A percentile compares a stretch with the other conserved stretches of the same genome.
Evolutionary conservation across 129 eudicot species (phyloP).

Genomic region (Lactuca sativa): DNA sequence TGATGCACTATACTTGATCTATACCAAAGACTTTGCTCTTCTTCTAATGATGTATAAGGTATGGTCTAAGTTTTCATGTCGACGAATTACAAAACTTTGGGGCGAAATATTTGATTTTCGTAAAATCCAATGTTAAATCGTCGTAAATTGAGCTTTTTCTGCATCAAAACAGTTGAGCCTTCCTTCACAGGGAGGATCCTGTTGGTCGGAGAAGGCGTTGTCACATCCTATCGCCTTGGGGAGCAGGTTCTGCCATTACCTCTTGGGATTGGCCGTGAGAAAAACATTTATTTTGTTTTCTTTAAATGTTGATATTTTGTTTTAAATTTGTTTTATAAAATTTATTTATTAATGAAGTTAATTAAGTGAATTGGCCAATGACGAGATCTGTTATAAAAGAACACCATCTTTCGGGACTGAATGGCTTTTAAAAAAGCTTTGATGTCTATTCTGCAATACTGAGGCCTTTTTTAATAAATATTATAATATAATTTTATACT

Average conservation of each 20-base stretch:
- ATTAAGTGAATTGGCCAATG: conserved; percentile 2
- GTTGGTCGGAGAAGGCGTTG: conserved; percentile 2
- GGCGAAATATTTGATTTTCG: conserved; percentile 14
- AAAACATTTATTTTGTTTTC: not conserved
- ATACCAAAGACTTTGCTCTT: too few species aligned
- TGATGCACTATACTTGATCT: not conserved
- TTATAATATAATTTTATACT: not conserved
- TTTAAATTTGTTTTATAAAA: too few species aligned
- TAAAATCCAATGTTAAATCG: conserved; percentile 9
- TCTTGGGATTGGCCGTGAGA: conserved; percentile 35
- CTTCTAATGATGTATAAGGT: too few species aligned
- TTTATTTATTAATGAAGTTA: too few species aligned
- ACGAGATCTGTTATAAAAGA: conserved; percentile 24
- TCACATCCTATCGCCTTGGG: not conserved
- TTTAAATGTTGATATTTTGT: too few species aligned
- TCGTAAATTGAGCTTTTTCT: conserved; percentile 18
- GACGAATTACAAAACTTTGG: conserved; percentile 14
- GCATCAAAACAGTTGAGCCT: conserved; percentile 13
- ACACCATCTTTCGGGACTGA: conserved; percentile 44
- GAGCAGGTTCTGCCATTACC: conserved; percentile 28
- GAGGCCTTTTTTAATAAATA: conserved; percentile 12
- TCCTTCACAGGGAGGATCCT: conserved; percentile 11
- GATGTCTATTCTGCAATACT: conserved; percentile 23
- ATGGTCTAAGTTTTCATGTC: not conserved
- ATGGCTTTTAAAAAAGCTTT: conserved; percentile 11